Evolutionary conservation across 768 basidiomycete species (phyloP).

Genomic region (Lentinula guzmanii): DNA sequence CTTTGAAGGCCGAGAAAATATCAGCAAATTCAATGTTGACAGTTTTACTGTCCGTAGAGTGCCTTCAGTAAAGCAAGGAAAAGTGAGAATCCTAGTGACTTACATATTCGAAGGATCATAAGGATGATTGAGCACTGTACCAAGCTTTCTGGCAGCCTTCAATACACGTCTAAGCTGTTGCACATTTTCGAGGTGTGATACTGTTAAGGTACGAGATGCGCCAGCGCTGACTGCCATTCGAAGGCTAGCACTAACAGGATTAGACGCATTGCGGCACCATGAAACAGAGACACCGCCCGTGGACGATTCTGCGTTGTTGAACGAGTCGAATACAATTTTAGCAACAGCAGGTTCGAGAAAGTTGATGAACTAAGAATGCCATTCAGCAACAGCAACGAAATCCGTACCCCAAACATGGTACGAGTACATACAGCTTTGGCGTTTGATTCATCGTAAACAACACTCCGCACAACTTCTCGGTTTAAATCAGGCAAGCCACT

Average conservation of each 20-base stretch:
- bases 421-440: not conserved
- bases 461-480: not conserved
- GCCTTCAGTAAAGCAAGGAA: not conserved
- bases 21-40: constrained; percentile 2
- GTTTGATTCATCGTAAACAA: not conserved
- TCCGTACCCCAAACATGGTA: not conserved
- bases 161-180: not conserved
- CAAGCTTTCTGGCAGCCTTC: not conserved
- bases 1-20: not conserved
- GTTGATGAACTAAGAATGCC: not conserved
- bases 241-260: not conserved
- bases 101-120: not conserved
- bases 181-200: not conserved
- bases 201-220: not conserved
- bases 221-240: not conserved
- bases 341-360: constrained; percentile 1
- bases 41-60: not conserved
- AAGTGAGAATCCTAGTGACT: not conserved
- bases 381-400: not conserved
- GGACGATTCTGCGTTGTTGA: not conserved
- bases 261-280: not conserved
- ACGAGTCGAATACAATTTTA: not conserved
- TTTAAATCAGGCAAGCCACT: not conserved
- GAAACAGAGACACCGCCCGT: not conserved
- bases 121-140: not conserved